Conservation (phyloP, 495 filamentous ascomycete genomes). For the Penicillium taxi region DNA sequence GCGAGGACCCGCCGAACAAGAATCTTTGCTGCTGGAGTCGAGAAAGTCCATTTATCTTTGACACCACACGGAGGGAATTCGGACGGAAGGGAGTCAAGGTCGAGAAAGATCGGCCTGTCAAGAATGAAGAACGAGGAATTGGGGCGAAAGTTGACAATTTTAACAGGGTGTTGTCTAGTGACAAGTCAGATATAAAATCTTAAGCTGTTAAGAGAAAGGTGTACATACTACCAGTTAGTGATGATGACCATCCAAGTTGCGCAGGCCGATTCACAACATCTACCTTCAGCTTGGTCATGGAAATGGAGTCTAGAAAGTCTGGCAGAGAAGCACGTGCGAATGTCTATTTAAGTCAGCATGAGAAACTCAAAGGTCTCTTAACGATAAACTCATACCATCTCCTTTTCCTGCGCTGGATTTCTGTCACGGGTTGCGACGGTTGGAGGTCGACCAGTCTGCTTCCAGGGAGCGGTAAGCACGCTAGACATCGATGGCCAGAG, state of each 20-base stretch:
- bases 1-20: constrained; percentile 50
- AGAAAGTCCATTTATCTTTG: constrained; percentile 18
- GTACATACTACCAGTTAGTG: constrained; percentile 13
- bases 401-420: constrained; percentile 12
- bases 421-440: constrained; percentile 13
- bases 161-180: constrained; percentile 16
- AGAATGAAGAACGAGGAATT: constrained; percentile 8
- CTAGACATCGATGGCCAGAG: constrained; percentile 40
- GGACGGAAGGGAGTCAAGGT: constrained; percentile 27
- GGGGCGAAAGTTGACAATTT: constrained; percentile 15
- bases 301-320: constrained; percentile 22
- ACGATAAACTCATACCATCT: constrained; percentile 11
- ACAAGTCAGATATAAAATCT: background rate
- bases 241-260: constrained; percentile 13
- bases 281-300: constrained; percentile 21
- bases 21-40: constrained; percentile 38
- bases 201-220: background rate
- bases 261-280: constrained; percentile 12
- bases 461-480: constrained; percentile 31
- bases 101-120: constrained; percentile 29
- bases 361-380: background rate
- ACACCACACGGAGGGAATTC: constrained; percentile 15
- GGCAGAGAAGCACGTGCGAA: constrained; percentile 15
- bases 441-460: constrained; percentile 16
- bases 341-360: constrained; percentile 5